Evolutionary conservation across 2,329 filamentous ascomycete species (phyloP).

Genomic region (Calonectria pauciramosa): DNA sequence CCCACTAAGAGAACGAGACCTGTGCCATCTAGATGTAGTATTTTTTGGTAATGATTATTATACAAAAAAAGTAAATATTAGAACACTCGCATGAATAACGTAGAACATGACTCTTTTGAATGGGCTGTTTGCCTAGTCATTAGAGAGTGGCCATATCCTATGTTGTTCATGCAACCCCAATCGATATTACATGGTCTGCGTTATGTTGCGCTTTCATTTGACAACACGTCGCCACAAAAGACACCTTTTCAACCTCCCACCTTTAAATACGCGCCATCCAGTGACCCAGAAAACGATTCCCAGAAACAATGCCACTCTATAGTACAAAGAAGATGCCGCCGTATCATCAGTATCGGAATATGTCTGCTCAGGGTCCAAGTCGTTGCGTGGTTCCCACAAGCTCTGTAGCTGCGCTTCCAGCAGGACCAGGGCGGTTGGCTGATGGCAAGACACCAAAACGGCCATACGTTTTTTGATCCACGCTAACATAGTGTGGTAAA

Average conservation of each 20-base stretch:
- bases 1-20: too few species aligned
- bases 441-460: constrained; percentile 89
- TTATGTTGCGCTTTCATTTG: not conserved
- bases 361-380: constrained; percentile 71
- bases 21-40: not conserved
- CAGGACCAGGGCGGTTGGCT: constrained; percentile 53
- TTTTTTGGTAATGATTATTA: not conserved
- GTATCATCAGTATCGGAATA: constrained; percentile 11
- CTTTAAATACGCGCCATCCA: constrained; percentile 26
- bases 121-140: not conserved
- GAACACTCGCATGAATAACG: not conserved
- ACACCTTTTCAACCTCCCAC: constrained; percentile 11
- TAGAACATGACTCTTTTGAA: not conserved
- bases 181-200: not conserved
- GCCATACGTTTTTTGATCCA: constrained; percentile 96
- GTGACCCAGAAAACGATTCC: constrained; percentile 22
- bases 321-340: constrained; percentile 28
- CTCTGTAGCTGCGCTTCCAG: constrained; percentile 66
- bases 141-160: not conserved
- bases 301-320: constrained; percentile 26
- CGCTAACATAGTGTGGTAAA: constrained; percentile 91
- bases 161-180: not conserved
- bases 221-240: not conserved
- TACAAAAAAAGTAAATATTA: not conserved
- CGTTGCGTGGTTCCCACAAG: constrained; percentile 75